Evolutionary conservation across 2,329 filamentous ascomycete genomes (phyloP).

Genomic region (Colletotrichum camelliae): DNA sequence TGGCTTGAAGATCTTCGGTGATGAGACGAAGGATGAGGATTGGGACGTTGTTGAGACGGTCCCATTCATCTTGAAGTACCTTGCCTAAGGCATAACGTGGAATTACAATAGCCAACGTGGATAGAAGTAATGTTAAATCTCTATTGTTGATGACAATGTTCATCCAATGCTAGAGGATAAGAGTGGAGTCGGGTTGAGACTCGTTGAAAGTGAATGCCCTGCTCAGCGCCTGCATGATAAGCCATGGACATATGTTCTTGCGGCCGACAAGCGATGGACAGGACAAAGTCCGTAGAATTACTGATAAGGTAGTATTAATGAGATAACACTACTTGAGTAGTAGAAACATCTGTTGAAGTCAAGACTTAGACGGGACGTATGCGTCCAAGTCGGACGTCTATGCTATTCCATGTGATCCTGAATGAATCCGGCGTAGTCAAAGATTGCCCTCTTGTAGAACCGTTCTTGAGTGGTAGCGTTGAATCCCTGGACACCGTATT

Average conservation of each 20-base stretch:
- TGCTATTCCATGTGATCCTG: not conserved
- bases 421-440: constrained; percentile 58
- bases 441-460: constrained; percentile 62
- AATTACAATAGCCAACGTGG: no score
- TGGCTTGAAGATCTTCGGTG: constrained; percentile 30
- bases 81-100: not conserved
- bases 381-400: rapidly evolving
- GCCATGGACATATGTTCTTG: not conserved
- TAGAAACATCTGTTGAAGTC: not conserved
- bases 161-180: not conserved
- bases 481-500: constrained; percentile 62
- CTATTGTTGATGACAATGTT: rapidly evolving
- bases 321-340: not conserved
- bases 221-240: not conserved
- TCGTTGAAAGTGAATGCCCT: not conserved
- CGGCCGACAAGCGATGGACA: not conserved
- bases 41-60: constrained; percentile 26
- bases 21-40: constrained; percentile 26
- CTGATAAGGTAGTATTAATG: not conserved
- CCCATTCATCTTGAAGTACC: constrained; percentile 19
- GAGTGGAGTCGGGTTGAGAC: rapidly evolving
- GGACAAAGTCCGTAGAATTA: not conserved
- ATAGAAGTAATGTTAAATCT: not conserved
- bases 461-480: constrained; percentile 58
- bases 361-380: rapidly evolving